Base-by-base conservation (phyloP, 225 moss, liverwort and hornwort species). In the Anthoceros angustus region DNA sequence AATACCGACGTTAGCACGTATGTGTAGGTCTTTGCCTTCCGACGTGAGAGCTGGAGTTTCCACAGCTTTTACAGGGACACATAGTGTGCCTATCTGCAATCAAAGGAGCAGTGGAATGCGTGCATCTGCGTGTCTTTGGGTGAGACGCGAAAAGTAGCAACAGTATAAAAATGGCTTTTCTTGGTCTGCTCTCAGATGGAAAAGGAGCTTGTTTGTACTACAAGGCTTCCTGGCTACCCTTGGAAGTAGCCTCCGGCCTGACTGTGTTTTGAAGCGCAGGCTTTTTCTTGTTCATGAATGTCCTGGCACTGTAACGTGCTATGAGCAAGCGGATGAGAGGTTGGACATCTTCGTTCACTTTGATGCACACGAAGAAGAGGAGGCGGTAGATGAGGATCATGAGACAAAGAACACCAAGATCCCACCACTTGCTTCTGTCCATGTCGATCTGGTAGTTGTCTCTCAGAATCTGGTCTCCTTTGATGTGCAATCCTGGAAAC, bases 361-460 rank as follows among this genome's bases (percentile, higher is more conserved):
- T 66, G 38, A 77, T 77, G 18, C 77, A 23, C 2, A 24, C 0
- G 66, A 77, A 81, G 41, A 81, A 81, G 32, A 81, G 24, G 0
- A 64, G 62, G 20, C 81, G 64, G 20, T 81, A 81, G 0, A 49
- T 68, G 0, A 75, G 8, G 10, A 62, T 62, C 81, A 81, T 81
- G 7, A 68, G 25, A 41, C 72, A 77, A 0, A 81, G 72, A 6
- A 81, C 61, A 1, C 49, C 75, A 5, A 81, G 63, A 42, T 81
- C 69, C 75, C 75, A 75, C 81, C 81, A 81, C 25, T 81, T 81
- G 75, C 69, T 73, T 8, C 81, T 70, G 0, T 67, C 43, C 10
- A 78, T 41, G 10, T 75, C 67, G 10, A 81, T 69, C 23, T 81
- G 77, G n/a, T 78, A 81, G 7, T 14, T 38, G 1, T 75, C 9